Evolutionary conservation across 352 stramenopile genomes (phyloP), one percentile per base, ranked within the genome.

Genomic region (Peronospora belbahrii): DNA sequence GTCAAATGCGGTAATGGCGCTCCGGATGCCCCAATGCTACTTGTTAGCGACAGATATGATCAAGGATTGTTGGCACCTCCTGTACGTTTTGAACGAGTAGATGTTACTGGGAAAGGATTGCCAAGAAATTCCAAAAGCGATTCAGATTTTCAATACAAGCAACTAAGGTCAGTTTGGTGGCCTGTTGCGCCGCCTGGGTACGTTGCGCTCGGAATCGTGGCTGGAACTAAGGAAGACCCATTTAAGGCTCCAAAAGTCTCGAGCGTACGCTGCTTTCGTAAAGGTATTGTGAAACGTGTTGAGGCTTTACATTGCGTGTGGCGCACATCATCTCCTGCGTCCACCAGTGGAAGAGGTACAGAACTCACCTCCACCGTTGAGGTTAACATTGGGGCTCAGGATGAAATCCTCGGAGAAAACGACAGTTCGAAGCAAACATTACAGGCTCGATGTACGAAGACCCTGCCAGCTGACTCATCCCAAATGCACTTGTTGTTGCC

Each of bases 151-250:
- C 71, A 89, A 20, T 74, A 70, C n/a, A 94, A 94, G 51, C 80
- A 94, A 24, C 42, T 88, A 11, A 78, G 83, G 0, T 91, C 76
- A 0, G 43, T 94, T 23, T 94, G 83, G 83, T 91, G 78, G 75
- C 83, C 83, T 5, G 66, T 92, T 23, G 74, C 83, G 2, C 83
- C 83, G 1, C 59, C 76, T 13, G 83, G 81, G 0, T 94, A 91
- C 25, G 69, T 90, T 2, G 63, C 79, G 0, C 33, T 94, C 23
- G 81, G 83, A 0, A 93, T 81, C 27, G 35, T 94, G 5, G 79
- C 79, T 46, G 83, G 81, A 35, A 88, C 48, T 18, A 93, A 91
- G 39, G 78, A 89, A 28, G 65, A 85, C 17, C 77, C 81, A 4
- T 86, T 90, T 42, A 65, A 90, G 23, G 71, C 78, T 11, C 83